These are phyloP conservation scores for Staphylotrichum longicolle DNA, from an alignment of 495 filamentous ascomycete genomes.

Conservation along the genomic window DNA sequence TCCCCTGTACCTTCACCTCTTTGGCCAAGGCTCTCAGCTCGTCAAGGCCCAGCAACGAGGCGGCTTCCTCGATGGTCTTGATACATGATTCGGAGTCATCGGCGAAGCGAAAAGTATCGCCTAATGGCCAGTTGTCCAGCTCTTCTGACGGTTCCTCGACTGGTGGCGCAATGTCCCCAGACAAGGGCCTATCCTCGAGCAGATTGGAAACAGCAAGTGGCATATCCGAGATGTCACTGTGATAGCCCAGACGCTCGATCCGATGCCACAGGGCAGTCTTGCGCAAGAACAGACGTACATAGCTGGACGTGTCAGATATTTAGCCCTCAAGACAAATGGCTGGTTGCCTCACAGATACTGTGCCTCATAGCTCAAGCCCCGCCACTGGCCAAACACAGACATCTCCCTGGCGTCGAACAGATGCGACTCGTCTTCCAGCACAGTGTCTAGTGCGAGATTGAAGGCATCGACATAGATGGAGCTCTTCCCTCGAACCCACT, in stretches of 20 bases:
- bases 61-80: conserved; percentile 79
- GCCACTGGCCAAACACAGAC: conserved; percentile 75
- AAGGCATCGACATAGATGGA: conserved; percentile 98
- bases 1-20: conserved; percentile 82
- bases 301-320: conserved; percentile 43
- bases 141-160: not conserved
- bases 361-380: conserved; percentile 71
- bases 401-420: conserved; percentile 81
- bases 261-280: conserved; percentile 96
- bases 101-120: conserved; percentile 67
- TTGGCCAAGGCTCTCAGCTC: conserved; percentile 84
- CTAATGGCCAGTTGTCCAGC: conserved; percentile 50
- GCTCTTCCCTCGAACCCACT: conserved; percentile 56
- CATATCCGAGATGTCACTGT: conserved; percentile 78
- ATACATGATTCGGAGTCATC: conserved; percentile 71
- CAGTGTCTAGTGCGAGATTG: conserved; percentile 87
- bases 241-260: conserved; percentile 69
- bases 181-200: conserved; percentile 23
- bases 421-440: conserved; percentile 84
- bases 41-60: conserved; percentile 73
- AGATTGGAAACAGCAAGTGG: conserved; percentile 61
- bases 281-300: conserved; percentile 89
- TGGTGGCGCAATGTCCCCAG: not conserved
- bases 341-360: conserved; percentile 72
- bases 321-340: not conserved